phyloP scores from a whole-genome alignment of 768 basidiomycete species.

The Mycena metata region DNA sequence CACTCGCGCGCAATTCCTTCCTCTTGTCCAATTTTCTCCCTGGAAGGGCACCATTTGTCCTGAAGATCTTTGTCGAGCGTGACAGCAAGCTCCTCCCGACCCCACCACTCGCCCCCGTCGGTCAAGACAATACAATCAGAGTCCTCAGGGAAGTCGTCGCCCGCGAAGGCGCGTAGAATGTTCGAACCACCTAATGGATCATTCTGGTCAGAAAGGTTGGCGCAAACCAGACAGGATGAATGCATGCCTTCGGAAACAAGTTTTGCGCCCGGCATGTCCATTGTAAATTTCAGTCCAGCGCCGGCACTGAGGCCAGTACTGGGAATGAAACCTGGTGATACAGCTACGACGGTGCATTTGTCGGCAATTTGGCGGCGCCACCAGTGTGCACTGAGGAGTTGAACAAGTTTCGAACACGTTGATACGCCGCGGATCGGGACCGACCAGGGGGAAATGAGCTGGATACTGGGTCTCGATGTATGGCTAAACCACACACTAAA shows the following conservation, averaged over 20 bases:
- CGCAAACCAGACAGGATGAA: neutral
- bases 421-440: too few relatives aligned
- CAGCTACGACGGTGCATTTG: constrained; percentile 26
- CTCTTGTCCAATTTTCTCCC: constrained; percentile 28
- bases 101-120: constrained; percentile 40
- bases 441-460: too few relatives aligned
- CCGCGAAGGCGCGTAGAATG: constrained; percentile 26
- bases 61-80: constrained; percentile 26
- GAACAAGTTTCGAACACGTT: constrained; percentile 18
- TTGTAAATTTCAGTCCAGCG: neutral
- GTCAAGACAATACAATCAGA: constrained; percentile 31
- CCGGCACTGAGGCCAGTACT: constrained; percentile 14
- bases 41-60: constrained; percentile 23
- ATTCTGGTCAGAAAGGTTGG: too few relatives aligned
- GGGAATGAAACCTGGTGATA: constrained; percentile 34
- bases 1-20: neutral
- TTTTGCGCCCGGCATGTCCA: constrained; percentile 21
- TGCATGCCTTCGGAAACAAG: constrained; percentile 8
- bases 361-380: constrained; percentile 30
- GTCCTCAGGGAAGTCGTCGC: constrained; percentile 17
- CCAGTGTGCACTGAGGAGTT: constrained; percentile 28
- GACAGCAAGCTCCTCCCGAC: neutral
- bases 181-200: constrained; percentile 5
- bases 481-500: too few relatives aligned
- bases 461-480: too few relatives aligned